Evolutionary conservation across 371 early-diverging fungal species (phyloP), one percentile per base, ranked within the genome.

Genomic region (Mortierella sp.): DNA sequence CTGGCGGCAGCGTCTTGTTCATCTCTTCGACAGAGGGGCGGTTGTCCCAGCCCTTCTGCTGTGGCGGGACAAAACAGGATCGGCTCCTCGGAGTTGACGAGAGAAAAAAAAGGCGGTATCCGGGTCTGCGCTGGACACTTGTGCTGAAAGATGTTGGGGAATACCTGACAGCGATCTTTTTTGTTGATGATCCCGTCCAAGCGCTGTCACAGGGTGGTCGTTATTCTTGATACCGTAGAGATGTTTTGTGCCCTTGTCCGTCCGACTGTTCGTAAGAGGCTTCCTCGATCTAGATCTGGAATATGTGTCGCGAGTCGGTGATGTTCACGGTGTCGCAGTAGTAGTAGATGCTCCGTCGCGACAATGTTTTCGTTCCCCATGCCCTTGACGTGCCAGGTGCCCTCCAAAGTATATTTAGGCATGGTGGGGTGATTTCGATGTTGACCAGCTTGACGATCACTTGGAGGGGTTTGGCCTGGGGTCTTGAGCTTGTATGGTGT

Each of bases 71-170:
- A 32, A 79, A 21, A 88, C 35, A 79, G 18, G 51, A 91, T 75
- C 12, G 44, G 54, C 1, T 49, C 32, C 86, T 21, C 38, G 1
- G 88, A 72, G 32, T 82, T 58, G 18, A 82, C 75, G 71, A 93
- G 71, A 93, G 83, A 83, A 92, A 92, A 73, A 92, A 92, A 7
- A 94, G 80, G 71, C 93, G 88, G 56, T 87, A 83, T 0, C 94
- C 94, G 0, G 90, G 80, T 60, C 87, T 89, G 0, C 83, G 77
- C 24, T 83, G 80, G 18, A 92, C 89, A 35, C 27, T 87, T 78
- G 83, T 94, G 94, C 80, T 94, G 95, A 78, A 88, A 92, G 35
- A 84, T 82, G 87, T 95, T 95, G 12, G 95, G 95, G 72, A 93
- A 95, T n/a, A 84, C 89, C 38, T 94, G 73, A 78, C 89, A 88